phyloP scores from a whole-genome alignment of 176 grass and related monocot species.

The Leersia perrieri region DNA sequence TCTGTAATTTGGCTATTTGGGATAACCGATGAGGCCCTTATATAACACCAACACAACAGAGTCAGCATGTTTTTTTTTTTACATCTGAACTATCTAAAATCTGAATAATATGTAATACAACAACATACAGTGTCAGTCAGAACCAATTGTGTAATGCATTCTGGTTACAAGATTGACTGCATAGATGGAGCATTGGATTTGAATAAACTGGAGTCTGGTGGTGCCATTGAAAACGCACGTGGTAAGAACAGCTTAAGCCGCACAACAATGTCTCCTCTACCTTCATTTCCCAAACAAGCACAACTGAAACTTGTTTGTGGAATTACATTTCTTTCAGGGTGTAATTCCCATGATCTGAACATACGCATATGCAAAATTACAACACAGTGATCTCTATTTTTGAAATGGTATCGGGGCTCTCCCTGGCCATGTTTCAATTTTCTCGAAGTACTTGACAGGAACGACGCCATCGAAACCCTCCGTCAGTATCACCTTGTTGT shows the following conservation, averaged over 20 bases:
- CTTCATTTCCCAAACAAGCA: too few relatives aligned
- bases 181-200: background rate
- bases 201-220: background rate
- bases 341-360: background rate
- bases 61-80: background rate
- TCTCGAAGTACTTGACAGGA: conserved; percentile 73
- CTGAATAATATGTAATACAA: background rate
- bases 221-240: too few relatives aligned
- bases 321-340: background rate
- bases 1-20: too few relatives aligned
- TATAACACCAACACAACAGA: background rate
- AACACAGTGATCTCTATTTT: background rate
- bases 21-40: too few relatives aligned
- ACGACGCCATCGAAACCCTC: conserved; percentile 67
- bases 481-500: conserved; percentile 78
- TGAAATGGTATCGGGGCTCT: conserved; percentile 48
- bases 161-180: background rate
- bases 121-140: background rate
- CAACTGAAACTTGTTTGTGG: too few relatives aligned
- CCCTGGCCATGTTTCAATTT: conserved; percentile 77
- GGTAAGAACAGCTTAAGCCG: too few relatives aligned
- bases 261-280: background rate
- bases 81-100: background rate
- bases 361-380: background rate
- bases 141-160: too few relatives aligned